Evolutionary conservation across 1,139 yeast species (phyloP), one percentile per base, ranked within the genome.

Genomic region (Geotrichum europaeum): DNA sequence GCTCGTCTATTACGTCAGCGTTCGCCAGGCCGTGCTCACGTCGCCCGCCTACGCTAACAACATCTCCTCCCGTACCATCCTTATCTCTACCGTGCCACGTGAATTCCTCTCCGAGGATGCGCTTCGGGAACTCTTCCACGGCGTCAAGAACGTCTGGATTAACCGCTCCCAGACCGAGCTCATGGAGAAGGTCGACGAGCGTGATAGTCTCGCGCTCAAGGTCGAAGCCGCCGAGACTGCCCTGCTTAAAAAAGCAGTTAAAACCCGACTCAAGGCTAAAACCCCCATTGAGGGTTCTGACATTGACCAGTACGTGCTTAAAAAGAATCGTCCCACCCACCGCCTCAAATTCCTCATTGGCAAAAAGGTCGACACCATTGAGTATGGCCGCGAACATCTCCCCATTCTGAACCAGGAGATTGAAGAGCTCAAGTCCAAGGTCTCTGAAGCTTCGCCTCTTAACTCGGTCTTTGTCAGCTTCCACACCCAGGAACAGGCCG

Each of bases 381-480:
- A 86, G 62, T 85, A 88, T 71, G 84, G 86, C 58, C 80, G 83
- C 60, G 87, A 84, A 65, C 80, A 83, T 69, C 72, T 92, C 56
- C 87, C 88, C 53, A 84, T 83, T 67, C 78, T 88, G 66, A 88
- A 89, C 74, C 76, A 76, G 24, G 85, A 87, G 66, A 85, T 94
- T 65, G 78, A 77, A 59, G 80, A 81, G 53, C 73, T 82, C 65
- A 47, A 50, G 28, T 28, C 61, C 18, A 75, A 76, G 55, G 77
- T 78, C 67, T 76, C 76, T 57, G 73, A 79, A 18, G 75, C 78
- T 62, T 69, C 68, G 15, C 77, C 81, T 24, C 71, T 75, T 56
- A 75, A 75, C 62, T 87, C 97, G 45, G 96, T 88, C 24, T 91
- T 94, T 72, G 80, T 94, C 58, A 94, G 89, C 72, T 94, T 94